A percentile compares a stretch with the other conserved stretches of the same genome.
These are phyloP conservation scores for Diaporthe australafricana DNA, from an alignment of 2,329 filamentous ascomycete genomes.

Conservation along the genomic window DNA sequence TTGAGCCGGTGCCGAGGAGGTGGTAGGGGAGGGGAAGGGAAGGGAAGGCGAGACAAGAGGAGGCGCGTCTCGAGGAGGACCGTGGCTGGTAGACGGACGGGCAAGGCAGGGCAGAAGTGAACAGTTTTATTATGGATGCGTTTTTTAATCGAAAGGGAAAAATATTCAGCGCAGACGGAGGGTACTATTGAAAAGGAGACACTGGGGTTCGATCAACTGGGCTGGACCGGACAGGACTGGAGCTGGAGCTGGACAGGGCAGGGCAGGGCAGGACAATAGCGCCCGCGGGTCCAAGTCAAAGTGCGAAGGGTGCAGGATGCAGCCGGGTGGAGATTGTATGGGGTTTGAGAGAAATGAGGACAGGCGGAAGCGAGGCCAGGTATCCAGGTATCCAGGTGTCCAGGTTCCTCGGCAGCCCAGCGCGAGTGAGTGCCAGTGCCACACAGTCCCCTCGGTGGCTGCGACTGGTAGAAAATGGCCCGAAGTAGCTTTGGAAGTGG, in stretches of 20 bases:
- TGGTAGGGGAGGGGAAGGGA: conserved; percentile 39
- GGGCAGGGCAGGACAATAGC: conserved; percentile 15
- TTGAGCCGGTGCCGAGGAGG: conserved; percentile 39
- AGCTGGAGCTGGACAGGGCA: conserved; percentile 20
- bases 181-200: conserved; percentile 41
- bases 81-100: conserved; percentile 36
- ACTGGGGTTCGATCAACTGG: conserved; percentile 30
- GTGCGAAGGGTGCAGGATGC: conserved; percentile 38
- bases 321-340: conserved; percentile 41
- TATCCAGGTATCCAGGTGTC: conserved; percentile 31
- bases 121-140: conserved; percentile 36
- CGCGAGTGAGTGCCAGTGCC: conserved; percentile 12
- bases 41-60: conserved; percentile 33
- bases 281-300: conserved; percentile 24
- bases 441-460: not conserved
- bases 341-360: conserved; percentile 40
- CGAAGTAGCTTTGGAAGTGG: conserved; percentile 25
- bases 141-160: conserved; percentile 28
- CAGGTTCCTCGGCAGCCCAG: conserved; percentile 10
- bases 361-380: conserved; percentile 41
- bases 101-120: conserved; percentile 28
- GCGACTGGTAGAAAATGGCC: conserved; percentile 10
- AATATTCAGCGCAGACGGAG: conserved; percentile 38
- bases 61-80: conserved; percentile 34
- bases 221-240: not conserved